These are phyloP conservation scores for Acer negundo DNA, from an alignment of 345 rosid genomes.

Conservation along the genomic window DNA sequence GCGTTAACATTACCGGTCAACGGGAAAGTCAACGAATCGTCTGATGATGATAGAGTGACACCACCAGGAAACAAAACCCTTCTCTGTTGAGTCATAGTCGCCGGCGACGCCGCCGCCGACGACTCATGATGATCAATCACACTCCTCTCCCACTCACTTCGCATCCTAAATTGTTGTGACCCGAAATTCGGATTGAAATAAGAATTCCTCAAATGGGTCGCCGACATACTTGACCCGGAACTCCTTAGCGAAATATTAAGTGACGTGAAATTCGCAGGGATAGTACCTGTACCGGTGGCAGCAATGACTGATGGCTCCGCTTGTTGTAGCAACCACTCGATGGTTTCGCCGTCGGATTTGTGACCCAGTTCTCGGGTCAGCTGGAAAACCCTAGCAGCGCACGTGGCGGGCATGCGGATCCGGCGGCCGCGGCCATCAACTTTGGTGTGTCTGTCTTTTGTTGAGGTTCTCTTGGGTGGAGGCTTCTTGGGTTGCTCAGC, in stretches of 20 bases:
- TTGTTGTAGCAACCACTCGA: constrained; percentile 86
- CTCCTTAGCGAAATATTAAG: constrained; percentile 85
- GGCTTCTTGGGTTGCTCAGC: constrained; percentile 49
- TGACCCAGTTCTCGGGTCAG: constrained; percentile 89
- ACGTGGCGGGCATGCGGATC: constrained; percentile 93
- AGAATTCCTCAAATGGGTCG: constrained; percentile 62
- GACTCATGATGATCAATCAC: constrained; percentile 22
- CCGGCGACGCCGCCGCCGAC: not conserved
- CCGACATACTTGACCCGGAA: constrained; percentile 73
- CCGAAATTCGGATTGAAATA: constrained; percentile 46
- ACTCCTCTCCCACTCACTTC: constrained; percentile 43
- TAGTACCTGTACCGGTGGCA: constrained; percentile 93
- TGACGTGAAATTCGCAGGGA: constrained; percentile 89
- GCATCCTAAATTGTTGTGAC: constrained; percentile 33
- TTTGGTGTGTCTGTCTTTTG: constrained; percentile 92
- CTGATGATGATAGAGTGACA: constrained; percentile 24
- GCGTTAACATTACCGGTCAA: constrained; percentile 23
- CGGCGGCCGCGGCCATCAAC: constrained; percentile 97
- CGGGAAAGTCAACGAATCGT: constrained; percentile 25
- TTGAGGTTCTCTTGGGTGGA: constrained; percentile 68
- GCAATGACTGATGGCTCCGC: constrained; percentile 92
- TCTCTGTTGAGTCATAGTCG: constrained; percentile 19
- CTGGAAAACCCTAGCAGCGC: constrained; percentile 95
- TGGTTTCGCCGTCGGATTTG: constrained; percentile 90
- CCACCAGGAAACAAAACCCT: constrained; percentile 37